A percentile compares a stretch with the other conserved stretches of the same genome.
Evolutionary conservation across 768 basidiomycete genomes (phyloP).

Genomic region (Strobilomyces dryophilus): DNA sequence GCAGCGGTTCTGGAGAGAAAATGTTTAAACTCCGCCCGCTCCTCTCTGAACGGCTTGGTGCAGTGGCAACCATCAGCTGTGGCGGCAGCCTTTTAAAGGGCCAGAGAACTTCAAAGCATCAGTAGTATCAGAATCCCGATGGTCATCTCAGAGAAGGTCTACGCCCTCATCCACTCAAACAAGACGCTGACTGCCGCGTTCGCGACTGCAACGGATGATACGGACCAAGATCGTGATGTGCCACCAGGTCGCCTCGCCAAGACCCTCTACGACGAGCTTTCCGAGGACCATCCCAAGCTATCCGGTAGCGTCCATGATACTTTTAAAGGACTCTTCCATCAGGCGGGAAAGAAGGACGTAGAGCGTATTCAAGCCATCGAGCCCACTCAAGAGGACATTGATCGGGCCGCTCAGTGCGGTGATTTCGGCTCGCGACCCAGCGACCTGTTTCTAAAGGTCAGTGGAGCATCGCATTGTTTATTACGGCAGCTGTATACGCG

Average conservation of each 20-base stretch:
- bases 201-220: slow-evolving; percentile 30
- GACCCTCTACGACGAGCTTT: slow-evolving; percentile 32
- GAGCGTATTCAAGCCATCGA: slow-evolving; percentile 20
- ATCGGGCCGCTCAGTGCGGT: slow-evolving; percentile 45
- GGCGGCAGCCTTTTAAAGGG: too few species aligned
- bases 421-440: slow-evolving; percentile 51
- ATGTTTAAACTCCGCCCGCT: too few species aligned
- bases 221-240: slow-evolving; percentile 11
- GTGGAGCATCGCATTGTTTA: slow-evolving; percentile 9
- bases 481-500: neutral
- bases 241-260: slow-evolving; percentile 35
- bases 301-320: slow-evolving; percentile 12
- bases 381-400: slow-evolving; percentile 39
- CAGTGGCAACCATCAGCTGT: too few species aligned
- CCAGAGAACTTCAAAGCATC: neutral
- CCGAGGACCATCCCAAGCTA: slow-evolving; percentile 28
- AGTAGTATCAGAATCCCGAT: slow-evolving; percentile 10
- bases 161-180: slow-evolving; percentile 29
- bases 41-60: too few species aligned
- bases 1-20: too few species aligned
- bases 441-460: slow-evolving; percentile 58
- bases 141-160: slow-evolving; percentile 29
- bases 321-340: slow-evolving; percentile 18
- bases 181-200: slow-evolving; percentile 42
- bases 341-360: slow-evolving; percentile 15